Evolutionary conservation across 2,329 filamentous ascomycete species (phyloP), one percentile per base, ranked within the genome.

Genomic region (Aspergillus viridinutans): DNA sequence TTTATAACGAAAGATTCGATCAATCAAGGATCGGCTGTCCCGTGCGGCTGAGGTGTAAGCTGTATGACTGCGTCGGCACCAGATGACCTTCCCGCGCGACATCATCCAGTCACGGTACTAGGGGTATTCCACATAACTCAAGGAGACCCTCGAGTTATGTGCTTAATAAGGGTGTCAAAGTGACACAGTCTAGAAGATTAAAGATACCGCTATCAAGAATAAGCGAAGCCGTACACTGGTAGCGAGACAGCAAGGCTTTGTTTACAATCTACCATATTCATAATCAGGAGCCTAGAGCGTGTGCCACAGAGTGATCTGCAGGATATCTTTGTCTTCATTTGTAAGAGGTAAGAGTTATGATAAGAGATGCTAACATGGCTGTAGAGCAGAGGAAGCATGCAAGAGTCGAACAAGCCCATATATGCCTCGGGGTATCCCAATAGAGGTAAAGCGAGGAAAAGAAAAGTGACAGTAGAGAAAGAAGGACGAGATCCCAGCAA

Each of bases 381-480:
- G n/a, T 47, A 47, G 52, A 59, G 12, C 28, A 52, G 40, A 49
- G 52, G 32, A 50, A 43, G 23, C 47, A 52, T 53, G 56, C 53
- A n/a, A 54, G 53, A 45, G 53, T 51, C 23, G 43, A 25, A 47
- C 43, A 14, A 26, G 43, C 21, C 21, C 43, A 59, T 48, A 58
- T 55, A 60, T 62, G 63, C 63, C 59, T 66, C 64, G 64, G 68
- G 69, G 69, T 70, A 72, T 69, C 68, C 65, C 66, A 59, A 59
- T 56, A 38, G 32, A 35, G 14, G 32, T 38, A 32, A 47, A 23
- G 43, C 14, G 48, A 43, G 28, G 40, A 52, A 42, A 29, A 35
- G 32, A 52, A 26, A 40, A 29, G 42, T 38, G 40, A 45, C n/a
- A n/a, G 21, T 25, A 21, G 21, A 4, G 20, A 21, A 23, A 20